Percentiles rank a stretch among this genome's conserved stretches.
These are phyloP conservation scores for Fragaria nilgerrensis DNA, from an alignment of 306 rosid genomes.

Conservation along the genomic window DNA sequence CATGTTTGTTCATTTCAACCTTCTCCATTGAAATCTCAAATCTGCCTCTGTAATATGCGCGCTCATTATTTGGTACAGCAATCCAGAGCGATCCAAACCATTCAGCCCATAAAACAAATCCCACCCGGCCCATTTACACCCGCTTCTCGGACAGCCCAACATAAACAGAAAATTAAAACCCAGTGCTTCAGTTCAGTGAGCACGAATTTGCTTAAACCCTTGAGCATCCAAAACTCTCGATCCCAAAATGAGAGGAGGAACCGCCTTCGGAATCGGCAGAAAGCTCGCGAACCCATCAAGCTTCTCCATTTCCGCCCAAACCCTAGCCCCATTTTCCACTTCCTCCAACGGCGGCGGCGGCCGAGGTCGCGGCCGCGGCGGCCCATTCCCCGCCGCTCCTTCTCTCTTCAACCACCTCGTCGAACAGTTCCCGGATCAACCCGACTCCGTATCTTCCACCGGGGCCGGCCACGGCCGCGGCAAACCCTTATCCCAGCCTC, in stretches of 20 bases:
- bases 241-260: slow-evolving; percentile 55
- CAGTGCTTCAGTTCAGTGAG: not conserved
- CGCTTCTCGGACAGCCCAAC: no score
- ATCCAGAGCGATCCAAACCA: not conserved
- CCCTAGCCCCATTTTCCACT: slow-evolving; percentile 60
- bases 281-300: slow-evolving; percentile 34
- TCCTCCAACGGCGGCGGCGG: slow-evolving; percentile 45
- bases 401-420: not conserved
- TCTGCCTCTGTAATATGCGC: no score
- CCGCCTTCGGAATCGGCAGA: slow-evolving; percentile 53
- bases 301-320: slow-evolving; percentile 44
- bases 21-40: no score
- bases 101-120: not conserved
- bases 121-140: no score
- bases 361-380: slow-evolving; percentile 37
- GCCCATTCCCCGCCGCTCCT: slow-evolving; percentile 27
- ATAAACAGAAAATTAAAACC: not conserved
- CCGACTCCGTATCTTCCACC: slow-evolving; percentile 1
- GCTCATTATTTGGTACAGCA: no score
- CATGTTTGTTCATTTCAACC: not conserved
- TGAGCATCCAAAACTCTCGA: not conserved
- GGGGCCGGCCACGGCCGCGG: slow-evolving; percentile 70
- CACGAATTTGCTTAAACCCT: slow-evolving; percentile 1
- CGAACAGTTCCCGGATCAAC: not conserved
- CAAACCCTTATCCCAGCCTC: slow-evolving; percentile 35